phyloP scores from a whole-genome alignment of 208 protist species.

The Acanthamoeba royreba region DNA sequence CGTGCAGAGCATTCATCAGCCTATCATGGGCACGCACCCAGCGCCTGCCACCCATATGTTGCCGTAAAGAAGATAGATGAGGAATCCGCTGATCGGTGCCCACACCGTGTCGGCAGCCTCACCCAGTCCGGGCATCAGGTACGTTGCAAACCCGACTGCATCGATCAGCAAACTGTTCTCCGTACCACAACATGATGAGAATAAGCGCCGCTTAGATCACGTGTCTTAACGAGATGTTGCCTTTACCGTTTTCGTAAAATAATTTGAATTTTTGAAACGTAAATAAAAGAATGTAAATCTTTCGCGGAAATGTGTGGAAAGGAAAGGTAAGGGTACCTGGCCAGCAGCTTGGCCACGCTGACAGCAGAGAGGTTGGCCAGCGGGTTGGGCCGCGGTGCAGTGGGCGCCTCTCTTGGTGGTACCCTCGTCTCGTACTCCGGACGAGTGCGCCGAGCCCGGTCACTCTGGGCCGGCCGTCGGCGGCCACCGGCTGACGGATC shows the following conservation, averaged over 20 bases:
- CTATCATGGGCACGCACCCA: neutral
- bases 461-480: too few species aligned
- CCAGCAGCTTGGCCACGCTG: neutral
- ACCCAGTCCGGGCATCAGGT: neutral
- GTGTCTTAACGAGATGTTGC: too few species aligned
- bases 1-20: neutral
- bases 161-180: neutral
- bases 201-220: too few species aligned
- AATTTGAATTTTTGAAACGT: neutral
- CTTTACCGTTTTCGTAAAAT: too few species aligned
- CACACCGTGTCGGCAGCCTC: neutral
- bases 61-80: neutral
- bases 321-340: neutral
- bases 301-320: neutral
- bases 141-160: neutral
- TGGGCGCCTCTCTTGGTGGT: too few species aligned
- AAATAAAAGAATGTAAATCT: neutral
- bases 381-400: neutral
- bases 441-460: too few species aligned
- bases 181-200: too few species aligned
- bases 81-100: constrained; percentile 16
- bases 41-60: neutral
- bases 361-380: neutral
- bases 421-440: too few species aligned
- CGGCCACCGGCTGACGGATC: too few species aligned